A percentile compares a stretch with the other conserved stretches of the same genome.
These are phyloP conservation scores for Rauvolfia tetraphylla DNA, from an alignment of 257 asterid species.

Conservation along the genomic window DNA sequence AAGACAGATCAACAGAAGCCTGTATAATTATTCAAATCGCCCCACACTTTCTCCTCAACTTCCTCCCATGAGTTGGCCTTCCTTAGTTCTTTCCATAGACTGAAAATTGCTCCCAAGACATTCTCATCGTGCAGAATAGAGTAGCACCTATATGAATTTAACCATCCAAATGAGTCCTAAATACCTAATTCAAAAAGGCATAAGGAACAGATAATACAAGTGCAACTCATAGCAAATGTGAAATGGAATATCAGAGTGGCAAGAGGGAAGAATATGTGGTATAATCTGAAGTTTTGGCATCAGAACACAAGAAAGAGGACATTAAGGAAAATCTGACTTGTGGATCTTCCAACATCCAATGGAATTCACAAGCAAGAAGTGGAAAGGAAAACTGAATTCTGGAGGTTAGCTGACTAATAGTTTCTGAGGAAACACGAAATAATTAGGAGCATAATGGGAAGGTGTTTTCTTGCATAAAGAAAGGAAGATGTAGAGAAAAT, in stretches of 20 bases:
- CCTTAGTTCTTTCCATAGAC: slow-evolving; percentile 71
- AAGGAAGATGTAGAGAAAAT: neutral
- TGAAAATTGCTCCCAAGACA: slow-evolving; percentile 75
- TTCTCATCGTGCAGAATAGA: slow-evolving; percentile 85
- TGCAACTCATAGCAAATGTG: neutral
- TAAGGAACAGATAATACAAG: neutral
- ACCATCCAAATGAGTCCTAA: slow-evolving; percentile 9
- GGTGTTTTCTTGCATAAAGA: neutral
- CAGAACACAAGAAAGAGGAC: neutral
- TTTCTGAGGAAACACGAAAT: neutral
- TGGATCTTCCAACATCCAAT: neutral
- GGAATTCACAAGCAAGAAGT: neutral
- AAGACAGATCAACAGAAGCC: slow-evolving; percentile 28
- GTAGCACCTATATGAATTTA: slow-evolving; percentile 54
- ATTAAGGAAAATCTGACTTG: neutral
- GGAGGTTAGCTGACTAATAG: neutral
- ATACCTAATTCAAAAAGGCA: neutral
- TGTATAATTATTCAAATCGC: slow-evolving; percentile 51
- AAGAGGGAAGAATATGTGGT: neutral
- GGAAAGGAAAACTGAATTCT: slow-evolving; percentile 1
- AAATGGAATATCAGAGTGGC: neutral
- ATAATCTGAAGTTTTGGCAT: neutral
- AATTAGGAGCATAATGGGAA: neutral
- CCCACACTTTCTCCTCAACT: slow-evolving; percentile 91
- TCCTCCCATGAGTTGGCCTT: slow-evolving; percentile 80